These are phyloP conservation scores for Phytophthora sansomeana DNA, from an alignment of 352 stramenopile genomes.

Conservation along the genomic window DNA sequence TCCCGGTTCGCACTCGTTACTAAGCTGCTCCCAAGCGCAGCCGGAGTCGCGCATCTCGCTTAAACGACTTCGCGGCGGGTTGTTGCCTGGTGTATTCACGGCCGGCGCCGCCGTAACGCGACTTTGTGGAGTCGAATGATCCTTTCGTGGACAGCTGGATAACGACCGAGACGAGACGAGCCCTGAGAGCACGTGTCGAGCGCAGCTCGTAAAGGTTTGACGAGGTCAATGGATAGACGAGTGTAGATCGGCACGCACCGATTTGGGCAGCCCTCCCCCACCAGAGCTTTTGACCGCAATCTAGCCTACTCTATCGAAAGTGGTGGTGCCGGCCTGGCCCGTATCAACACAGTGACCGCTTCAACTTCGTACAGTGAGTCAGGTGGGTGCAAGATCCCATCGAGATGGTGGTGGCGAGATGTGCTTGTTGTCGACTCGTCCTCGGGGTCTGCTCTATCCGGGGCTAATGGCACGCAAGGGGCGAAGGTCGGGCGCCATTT, in stretches of 20 bases:
- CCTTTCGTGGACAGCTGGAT: conserved; percentile 3
- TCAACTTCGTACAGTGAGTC: conserved; percentile 31
- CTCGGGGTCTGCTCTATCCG: conserved; percentile 31
- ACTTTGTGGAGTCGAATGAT: conserved; percentile 29
- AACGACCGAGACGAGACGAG: conserved; percentile 36
- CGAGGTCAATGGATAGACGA: conserved; percentile 27
- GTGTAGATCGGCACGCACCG: conserved; percentile 23
- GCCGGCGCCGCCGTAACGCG: conserved; percentile 15
- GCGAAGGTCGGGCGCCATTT: conserved; percentile 15
- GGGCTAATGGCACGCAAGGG: conserved; percentile 27
- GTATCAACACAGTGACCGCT: conserved; percentile 11
- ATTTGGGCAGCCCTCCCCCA: conserved; percentile 19
- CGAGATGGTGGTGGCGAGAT: conserved; percentile 28
- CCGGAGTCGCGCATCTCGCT: conserved; percentile 14
- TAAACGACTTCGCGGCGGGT: not conserved
- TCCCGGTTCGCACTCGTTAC: conserved; percentile 11
- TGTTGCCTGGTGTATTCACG: conserved; percentile 9
- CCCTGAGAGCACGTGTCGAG: conserved; percentile 13
- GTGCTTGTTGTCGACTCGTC: not conserved
- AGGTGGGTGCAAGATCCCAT: conserved; percentile 27
- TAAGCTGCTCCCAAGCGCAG: not conserved
- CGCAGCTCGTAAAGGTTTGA: conserved; percentile 37
- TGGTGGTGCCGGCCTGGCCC: not conserved
- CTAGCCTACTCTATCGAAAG: conserved; percentile 5
- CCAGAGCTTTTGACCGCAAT: conserved; percentile 25